Base-by-base conservation (phyloP, 1,284 basidiomycete genomes). In the Xerocomus minutiporus region DNA sequence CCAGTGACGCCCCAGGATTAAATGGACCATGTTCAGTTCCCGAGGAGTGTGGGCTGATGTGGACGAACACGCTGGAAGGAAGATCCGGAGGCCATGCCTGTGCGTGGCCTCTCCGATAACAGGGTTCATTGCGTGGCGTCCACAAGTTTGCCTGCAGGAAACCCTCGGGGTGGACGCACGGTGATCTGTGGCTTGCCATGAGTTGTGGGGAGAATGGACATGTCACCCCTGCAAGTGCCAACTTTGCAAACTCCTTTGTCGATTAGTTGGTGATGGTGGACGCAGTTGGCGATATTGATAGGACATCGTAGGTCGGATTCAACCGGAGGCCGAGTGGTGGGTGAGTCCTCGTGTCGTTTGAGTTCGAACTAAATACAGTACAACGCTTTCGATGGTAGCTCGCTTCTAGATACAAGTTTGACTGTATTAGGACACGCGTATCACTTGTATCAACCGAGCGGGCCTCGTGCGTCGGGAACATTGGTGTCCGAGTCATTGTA, bases 61-160 rank as follows among this genome's bases (percentile, higher is more conserved):
- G 50, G 51, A 31, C 48, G n/a, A 52, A 50, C 51, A 58, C 53
- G 62, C 53, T 53, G 57, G 12, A 43, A 28, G 42, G 52, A 59
- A 57, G 61, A 66, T 67, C 61, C 61, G 61, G 43, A 51, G 51
- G 55, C 46, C 62, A 41, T 63, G 58, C 47, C 2, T n/a, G 25
- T 44, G 51, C 40, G 23, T 61, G 49, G 43, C 50, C 48, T 48
- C 51, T 55, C 44, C 44, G 44, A 53, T 50, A 28, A 39, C 44
- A 43, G 36, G 31, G 46, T 17, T 51, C 48, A 39, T 52, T 42
- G 44, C 52, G 54, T 65, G 61, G 51, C 41, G 17, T 52, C 54
- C 57, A 56, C 51, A 54, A 63, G 64, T 53, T 47, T 61, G 59
- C 64, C 56, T 63, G 63, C 61, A 63, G 59, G 61, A 50, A 12